Percentiles rank a stretch among this genome's conserved stretches.
phyloP scores from a whole-genome alignment of 148 eudicot species.

The Vaccinium vitisidaea region DNA sequence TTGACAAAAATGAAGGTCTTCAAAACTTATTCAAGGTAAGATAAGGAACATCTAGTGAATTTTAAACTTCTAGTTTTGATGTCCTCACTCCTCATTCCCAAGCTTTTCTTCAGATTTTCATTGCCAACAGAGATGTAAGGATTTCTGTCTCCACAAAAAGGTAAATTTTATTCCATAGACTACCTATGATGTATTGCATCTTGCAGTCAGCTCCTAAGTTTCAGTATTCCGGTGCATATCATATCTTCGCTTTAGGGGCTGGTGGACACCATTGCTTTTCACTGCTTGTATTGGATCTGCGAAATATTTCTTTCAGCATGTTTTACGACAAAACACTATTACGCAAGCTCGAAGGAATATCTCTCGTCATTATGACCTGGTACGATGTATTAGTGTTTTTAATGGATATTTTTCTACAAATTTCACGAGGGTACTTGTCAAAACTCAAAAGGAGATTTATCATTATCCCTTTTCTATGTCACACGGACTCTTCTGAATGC shows the following conservation, averaged over 20 bases:
- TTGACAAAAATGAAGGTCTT: conserved; percentile 81
- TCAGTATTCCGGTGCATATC: neutral
- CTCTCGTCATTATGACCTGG: conserved; percentile 93
- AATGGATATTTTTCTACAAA: neutral
- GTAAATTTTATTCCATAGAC: conserved; percentile 26
- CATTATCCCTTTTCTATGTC: neutral
- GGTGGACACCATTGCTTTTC: conserved; percentile 91
- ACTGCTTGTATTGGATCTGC: conserved; percentile 84
- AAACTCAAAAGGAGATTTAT: neutral
- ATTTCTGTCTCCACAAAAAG: conserved; percentile 44
- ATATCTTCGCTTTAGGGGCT: conserved; percentile 49
- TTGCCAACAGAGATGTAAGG: conserved; percentile 63
- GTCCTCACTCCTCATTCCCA: neutral
- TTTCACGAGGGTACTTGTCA: neutral
- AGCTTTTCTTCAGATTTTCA: conserved; percentile 49
- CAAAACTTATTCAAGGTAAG: conserved; percentile 78
- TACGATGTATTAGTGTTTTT: conserved; percentile 25
- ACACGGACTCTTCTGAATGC: neutral
- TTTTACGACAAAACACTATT: conserved; percentile 65
- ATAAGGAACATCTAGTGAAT: neutral
- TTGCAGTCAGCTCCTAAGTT: neutral
- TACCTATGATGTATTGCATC: neutral
- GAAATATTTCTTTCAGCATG: conserved; percentile 67
- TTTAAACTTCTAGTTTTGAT: neutral
- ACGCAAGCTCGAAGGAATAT: conserved; percentile 91